Evolutionary conservation across 805 yeast genomes (phyloP), one percentile per base, ranked within the genome.

Genomic region (Blastobotrys parvus): DNA sequence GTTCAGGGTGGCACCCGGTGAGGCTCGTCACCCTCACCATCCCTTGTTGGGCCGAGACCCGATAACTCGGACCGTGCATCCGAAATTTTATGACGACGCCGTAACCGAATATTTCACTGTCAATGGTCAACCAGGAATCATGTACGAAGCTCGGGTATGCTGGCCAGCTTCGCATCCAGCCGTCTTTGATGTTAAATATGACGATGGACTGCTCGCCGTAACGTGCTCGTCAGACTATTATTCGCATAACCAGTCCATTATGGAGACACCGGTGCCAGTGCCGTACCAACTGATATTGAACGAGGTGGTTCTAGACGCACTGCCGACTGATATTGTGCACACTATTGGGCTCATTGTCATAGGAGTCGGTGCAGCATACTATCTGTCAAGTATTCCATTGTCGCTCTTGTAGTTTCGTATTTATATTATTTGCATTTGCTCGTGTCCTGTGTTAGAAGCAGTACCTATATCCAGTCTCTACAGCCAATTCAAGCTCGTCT

Each of bases 151-250:
- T n/a, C 51, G 60, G 19, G 55, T 61, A 3, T 58, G 61, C 48
- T 61, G 65, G 65, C 63, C 65, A 0, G 65, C 65, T 3, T 49
- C 59, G 15, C 38, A 42, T 23, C 64, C 65, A 1, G 55, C 58
- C 1, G 56, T 52, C 22, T 43, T 61, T 16, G 43, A 37, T 2
- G 34, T 61, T 1, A 32, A 18, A 11, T 58, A 48, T 43, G 43
- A 49, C 20, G 50, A 42, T 8, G 44, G 43, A 7, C 25, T 34
- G 10, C 39, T 51, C 7, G 39, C 38, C 8, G 39, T 51, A 13
- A 30, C 25, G 6, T 47, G 37, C 29, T 34, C 33, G 10, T 33
- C 45, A 4, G 47, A 46, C n/a, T 47, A 35, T 23, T 47, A 31
- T 36, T 42, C 54, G 21, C 41, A 45, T 37, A 21, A 44, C 17